Base-by-base conservation (phyloP, 1,139 yeast species). In the Tardiomyces depauwii region DNA sequence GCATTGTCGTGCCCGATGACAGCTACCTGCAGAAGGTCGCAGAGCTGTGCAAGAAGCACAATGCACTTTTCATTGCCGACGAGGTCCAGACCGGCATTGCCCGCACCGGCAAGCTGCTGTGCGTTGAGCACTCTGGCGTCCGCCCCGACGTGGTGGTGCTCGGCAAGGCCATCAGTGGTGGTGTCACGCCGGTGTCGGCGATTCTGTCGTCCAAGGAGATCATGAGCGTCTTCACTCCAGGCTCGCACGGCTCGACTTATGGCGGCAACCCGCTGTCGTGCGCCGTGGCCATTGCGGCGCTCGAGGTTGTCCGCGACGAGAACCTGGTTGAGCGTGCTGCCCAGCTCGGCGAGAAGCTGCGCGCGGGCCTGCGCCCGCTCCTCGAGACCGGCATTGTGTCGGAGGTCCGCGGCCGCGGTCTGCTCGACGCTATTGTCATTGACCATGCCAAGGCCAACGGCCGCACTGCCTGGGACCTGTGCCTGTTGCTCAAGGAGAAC, bases 11-110 rank as follows among this genome's bases (percentile, higher is more conserved):
- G 25, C 97, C 97, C 46, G 94, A 93, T 53, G 70, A 67, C 47
- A 94, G 78, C 59, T 89, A 89, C 70, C 76, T 89, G 55, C 67
- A 80, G 48, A 70, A 73, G 56, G 96, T 89, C 33, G 77, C 78
- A 56, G 78, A 70, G 49, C 74, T 89, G 52, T 88, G 96, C 72
- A 79, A 78, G 61, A 71, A 87, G 67, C 74, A 89, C 74, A 87
- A 89, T 59, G 88, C 86, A 27, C 72, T 89, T 61, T 75, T 89
- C 59, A 89, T 89, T 66, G 87, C 95, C 63, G 97, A 91, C 65
- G 98, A 89, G 71, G 87, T 91, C 63, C 97, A 89, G 71, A 89
- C 98, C 32, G 97, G 98, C 67, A 78, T 89, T 63, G 97, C 95
- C 47, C 82, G 98, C 74, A 91, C 97, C 36, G 97, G 97, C 60